Conservation (phyloP, 768 basidiomycete genomes). For the Boletus sp. region DNA sequence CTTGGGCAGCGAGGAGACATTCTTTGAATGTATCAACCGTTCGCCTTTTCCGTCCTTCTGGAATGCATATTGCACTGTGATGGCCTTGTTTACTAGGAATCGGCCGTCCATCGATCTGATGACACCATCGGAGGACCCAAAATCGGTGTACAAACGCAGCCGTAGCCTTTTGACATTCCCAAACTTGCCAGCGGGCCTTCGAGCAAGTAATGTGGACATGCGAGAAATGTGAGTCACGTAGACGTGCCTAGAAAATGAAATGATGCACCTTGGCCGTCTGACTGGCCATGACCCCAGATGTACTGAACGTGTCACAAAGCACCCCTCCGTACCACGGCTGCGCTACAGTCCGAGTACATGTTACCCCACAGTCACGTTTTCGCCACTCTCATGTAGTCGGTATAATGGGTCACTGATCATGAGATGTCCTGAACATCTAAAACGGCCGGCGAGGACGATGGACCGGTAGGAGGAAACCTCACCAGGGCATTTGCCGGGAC, state of each 20-base stretch:
- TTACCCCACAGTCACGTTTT: no score
- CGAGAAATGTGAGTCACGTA: not conserved
- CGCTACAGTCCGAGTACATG: no score
- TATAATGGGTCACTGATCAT: no score
- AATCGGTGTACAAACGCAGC: conserved; percentile 71
- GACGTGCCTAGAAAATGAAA: not conserved
- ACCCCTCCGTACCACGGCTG: no score
- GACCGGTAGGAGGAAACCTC: no score
- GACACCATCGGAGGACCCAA: conserved; percentile 94
- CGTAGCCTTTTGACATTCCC: conserved; percentile 42
- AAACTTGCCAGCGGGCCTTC: conserved; percentile 76
- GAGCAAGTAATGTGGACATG: conserved; percentile 78
- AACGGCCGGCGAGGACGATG: no score
- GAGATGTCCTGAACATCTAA: no score
- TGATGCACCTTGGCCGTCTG: conserved; percentile 72
- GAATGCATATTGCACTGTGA: conserved; percentile 96
- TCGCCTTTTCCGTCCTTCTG: conserved; percentile 99
- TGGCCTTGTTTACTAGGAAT: conserved; percentile 98
- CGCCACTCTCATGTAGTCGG: no score
- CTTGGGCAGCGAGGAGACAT: conserved; percentile 91
- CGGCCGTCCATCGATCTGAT: conserved; percentile 97
- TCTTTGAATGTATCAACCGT: conserved; percentile 92
- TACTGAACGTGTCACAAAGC: conserved; percentile 66
- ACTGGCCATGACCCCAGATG: conserved; percentile 91
- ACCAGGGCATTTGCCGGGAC: no score